Evolutionary conservation across 139 green algal genomes (phyloP), one percentile per base, ranked within the genome.

Genomic region (Chlamydomonas applanata): DNA sequence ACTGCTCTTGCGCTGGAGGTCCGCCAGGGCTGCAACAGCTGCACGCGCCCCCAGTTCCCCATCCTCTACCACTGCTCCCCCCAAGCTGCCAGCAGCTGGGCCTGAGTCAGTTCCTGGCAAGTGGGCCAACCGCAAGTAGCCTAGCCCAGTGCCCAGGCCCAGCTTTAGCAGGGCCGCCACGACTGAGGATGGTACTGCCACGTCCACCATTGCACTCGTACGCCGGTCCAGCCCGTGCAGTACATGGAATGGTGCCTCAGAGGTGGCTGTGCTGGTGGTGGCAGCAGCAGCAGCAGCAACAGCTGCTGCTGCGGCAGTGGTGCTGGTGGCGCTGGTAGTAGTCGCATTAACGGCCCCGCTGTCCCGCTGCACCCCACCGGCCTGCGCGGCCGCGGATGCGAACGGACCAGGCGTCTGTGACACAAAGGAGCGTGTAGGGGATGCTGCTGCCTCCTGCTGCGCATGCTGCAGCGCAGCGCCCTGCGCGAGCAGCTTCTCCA

Each of bases 81-180:
- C 45, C 66, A 24, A 40, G 24, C 27, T 34, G 34, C 17, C 34
- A 71, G 60, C 29, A 25, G 32, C 32, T 56, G 64, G 7, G 5
- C 20, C 64, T 4, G 27, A 36, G 20, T 27, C 17, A 25, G 27
- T 36, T 17, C 25, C 16, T 27, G 62, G 62, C 16, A 70, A 5
- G 19, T 69, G 83, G 63, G 91, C 36, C 25, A 90, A 35, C 2
- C 82, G 79, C 65, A 92, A 9, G 40, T 64, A 71, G 44, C 87
- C 87, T 24, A 91, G 52, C 27, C 75, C 79, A 27, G 64, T 20
- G 30, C 65, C 53, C n/a, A 92, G 79, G 1, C 88, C 88, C 60
- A 91, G 76, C 36, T 34, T 27, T 2, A n/a, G 46, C 30, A 85
- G 63, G 19, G 71, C 79, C 0, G 35, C 30, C 34, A 65, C 32